Conservation (phyloP, 495 filamentous ascomycete genomes). For the Daldinia concentrica region DNA sequence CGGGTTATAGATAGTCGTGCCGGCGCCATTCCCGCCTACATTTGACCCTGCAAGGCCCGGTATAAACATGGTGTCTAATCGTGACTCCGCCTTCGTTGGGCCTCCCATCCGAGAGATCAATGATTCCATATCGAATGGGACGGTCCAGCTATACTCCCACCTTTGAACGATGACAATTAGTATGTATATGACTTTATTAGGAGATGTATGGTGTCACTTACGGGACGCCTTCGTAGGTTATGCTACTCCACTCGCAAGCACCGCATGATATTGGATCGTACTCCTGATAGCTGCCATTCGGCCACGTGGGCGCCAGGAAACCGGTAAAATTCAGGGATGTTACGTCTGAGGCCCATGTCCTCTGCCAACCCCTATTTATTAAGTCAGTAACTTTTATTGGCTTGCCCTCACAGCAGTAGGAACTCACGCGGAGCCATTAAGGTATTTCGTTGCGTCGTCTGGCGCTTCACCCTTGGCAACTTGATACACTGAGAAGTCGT, state of each 20-base stretch:
- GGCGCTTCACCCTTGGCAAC: slow-evolving; percentile 65
- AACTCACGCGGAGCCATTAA: slow-evolving; percentile 62
- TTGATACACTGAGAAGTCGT: slow-evolving; percentile 71
- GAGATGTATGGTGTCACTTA: slow-evolving; percentile 9
- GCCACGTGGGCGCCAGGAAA: slow-evolving; percentile 67
- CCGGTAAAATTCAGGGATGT: slow-evolving; percentile 66
- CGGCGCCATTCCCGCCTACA: slow-evolving; percentile 38
- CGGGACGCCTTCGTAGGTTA: slow-evolving; percentile 68
- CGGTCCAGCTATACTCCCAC: slow-evolving; percentile 73
- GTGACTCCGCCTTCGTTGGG: slow-evolving; percentile 59
- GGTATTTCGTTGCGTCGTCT: slow-evolving; percentile 64
- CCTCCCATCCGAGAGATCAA: slow-evolving; percentile 69
- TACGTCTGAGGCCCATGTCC: slow-evolving; percentile 68
- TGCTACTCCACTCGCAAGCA: slow-evolving; percentile 69
- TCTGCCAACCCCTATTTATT: slow-evolving; percentile 64
- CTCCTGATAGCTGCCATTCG: slow-evolving; percentile 61
- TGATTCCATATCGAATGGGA: slow-evolving; percentile 69
- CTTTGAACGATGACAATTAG: slow-evolving; percentile 11
- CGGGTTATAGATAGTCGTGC: slow-evolving; percentile 62
- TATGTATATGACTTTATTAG: not conserved
- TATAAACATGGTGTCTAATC: slow-evolving; percentile 69
- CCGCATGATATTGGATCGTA: slow-evolving; percentile 67
- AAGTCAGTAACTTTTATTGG: not conserved
- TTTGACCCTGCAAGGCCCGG: slow-evolving; percentile 50
- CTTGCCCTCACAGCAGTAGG: too few species aligned